Evolutionary conservation across 2,329 filamentous ascomycete genomes (phyloP).

Genomic region (Dactylonectria macrodidyma): DNA sequence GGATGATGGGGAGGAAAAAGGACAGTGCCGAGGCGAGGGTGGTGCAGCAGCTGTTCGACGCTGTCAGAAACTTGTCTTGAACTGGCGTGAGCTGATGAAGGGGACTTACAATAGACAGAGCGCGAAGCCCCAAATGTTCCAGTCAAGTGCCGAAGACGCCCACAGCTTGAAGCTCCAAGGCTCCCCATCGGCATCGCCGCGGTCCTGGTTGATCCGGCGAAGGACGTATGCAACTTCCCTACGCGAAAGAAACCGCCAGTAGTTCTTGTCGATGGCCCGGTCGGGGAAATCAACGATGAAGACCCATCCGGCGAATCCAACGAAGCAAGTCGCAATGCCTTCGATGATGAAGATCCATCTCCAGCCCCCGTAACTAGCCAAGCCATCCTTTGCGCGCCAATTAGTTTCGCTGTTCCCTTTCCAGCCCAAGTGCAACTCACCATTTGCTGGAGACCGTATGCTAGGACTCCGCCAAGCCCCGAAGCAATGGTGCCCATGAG

Average conservation of each 20-base stretch:
- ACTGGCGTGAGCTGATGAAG: slow-evolving; percentile 10
- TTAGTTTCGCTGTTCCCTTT: too few species aligned
- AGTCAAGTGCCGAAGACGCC: too few species aligned
- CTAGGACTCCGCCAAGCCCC: slow-evolving; percentile 43
- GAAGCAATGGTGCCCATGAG: slow-evolving; percentile 45
- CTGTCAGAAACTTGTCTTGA: slow-evolving; percentile 11
- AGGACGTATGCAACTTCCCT: slow-evolving; percentile 31
- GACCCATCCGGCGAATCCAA: background rate
- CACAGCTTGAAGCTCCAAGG: slow-evolving; percentile 1
- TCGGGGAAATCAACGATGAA: slow-evolving; percentile 43
- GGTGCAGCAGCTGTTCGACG: slow-evolving; percentile 11
- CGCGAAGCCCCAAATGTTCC: too few species aligned
- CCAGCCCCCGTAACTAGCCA: slow-evolving; percentile 60
- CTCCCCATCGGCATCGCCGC: slow-evolving; percentile 32
- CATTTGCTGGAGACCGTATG: slow-evolving; percentile 51
- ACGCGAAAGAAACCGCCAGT: slow-evolving; percentile 21
- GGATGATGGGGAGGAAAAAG: slow-evolving; percentile 44
- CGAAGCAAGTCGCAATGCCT: slow-evolving; percentile 5
- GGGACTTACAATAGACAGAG: background rate
- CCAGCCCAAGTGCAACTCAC: slow-evolving; percentile 39
- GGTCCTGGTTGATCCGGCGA: slow-evolving; percentile 33
- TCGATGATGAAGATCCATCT: slow-evolving; percentile 62
- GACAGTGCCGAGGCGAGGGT: slow-evolving; percentile 37
- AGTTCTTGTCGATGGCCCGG: slow-evolving; percentile 2
- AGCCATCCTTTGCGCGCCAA: slow-evolving; percentile 41